These are phyloP conservation scores for Nadsonia fulvescens DNA, from an alignment of 805 yeast genomes.

Conservation along the genomic window DNA sequence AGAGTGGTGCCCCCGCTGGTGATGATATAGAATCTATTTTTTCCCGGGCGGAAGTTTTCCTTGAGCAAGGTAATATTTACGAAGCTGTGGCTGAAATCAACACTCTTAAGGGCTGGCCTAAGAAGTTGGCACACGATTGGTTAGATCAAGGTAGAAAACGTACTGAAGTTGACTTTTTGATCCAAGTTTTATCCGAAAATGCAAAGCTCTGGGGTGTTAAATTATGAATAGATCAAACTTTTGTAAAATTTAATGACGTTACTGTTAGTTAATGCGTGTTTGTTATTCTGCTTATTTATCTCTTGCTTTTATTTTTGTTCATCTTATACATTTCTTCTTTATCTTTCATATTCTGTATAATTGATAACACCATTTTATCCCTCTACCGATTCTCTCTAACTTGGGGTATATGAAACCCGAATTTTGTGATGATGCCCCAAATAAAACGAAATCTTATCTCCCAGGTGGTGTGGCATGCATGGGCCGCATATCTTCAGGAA, in stretches of 20 bases:
- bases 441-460: too few relatives aligned
- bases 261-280: not conserved
- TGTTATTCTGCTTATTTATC: not conserved
- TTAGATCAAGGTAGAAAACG: constrained; percentile 75
- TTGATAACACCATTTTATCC: not conserved
- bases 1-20: constrained; percentile 63
- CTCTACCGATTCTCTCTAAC: not conserved
- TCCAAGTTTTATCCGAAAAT: constrained; percentile 27
- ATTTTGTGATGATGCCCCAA: too few relatives aligned
- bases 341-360: not conserved
- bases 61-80: constrained; percentile 60
- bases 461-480: too few relatives aligned
- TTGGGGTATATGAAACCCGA: too few relatives aligned
- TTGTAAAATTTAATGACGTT: not conserved
- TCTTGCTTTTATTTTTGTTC: not conserved
- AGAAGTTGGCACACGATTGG: constrained; percentile 85
- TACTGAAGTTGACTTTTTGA: constrained; percentile 69
- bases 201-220: constrained; percentile 13
- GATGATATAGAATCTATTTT: constrained; percentile 77
- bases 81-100: constrained; percentile 87
- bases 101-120: constrained; percentile 79
- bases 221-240: constrained; percentile 1
- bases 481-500: too few relatives aligned
- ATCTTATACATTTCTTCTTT: not conserved
- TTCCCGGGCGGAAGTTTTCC: constrained; percentile 64